phyloP scores from a whole-genome alignment of 2,329 filamentous ascomycete genomes.

The Penicillium brevicompactum region DNA sequence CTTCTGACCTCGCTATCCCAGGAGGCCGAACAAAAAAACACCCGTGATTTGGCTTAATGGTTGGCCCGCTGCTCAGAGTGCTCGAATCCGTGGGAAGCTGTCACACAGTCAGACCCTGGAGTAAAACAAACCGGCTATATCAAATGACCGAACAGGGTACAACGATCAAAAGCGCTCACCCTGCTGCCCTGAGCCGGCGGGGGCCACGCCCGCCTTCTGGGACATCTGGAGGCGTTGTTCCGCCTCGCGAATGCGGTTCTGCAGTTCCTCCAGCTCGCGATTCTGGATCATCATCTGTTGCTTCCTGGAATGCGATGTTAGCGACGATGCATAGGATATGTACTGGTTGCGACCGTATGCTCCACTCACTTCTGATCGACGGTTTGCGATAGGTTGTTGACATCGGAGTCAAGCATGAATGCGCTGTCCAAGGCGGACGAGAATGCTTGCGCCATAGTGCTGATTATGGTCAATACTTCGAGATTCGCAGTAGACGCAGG shows the following conservation, averaged over 20 bases:
- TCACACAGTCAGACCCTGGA: slow-evolving; percentile 16
- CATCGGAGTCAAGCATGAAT: slow-evolving; percentile 80
- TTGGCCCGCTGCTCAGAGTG: slow-evolving; percentile 8
- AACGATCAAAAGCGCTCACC: slow-evolving; percentile 27
- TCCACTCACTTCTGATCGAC: slow-evolving; percentile 76
- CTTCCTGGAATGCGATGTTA: slow-evolving; percentile 63
- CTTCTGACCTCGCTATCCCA: not conserved
- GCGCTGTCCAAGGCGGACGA: slow-evolving; percentile 83
- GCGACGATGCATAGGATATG: not conserved
- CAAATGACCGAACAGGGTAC: slow-evolving; percentile 3
- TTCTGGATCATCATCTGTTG: slow-evolving; percentile 73
- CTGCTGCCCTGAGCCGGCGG: slow-evolving; percentile 14
- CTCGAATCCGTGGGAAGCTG: slow-evolving; percentile 17
- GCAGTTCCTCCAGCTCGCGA: slow-evolving; percentile 81
- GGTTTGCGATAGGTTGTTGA: slow-evolving; percentile 72
- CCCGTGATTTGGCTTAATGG: slow-evolving; percentile 5
- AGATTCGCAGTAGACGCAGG: not conserved
- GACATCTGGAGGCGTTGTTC: slow-evolving; percentile 72
- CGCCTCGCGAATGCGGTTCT: slow-evolving; percentile 80
- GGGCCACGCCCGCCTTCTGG: slow-evolving; percentile 20
- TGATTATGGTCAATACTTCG: slow-evolving; percentile 44
- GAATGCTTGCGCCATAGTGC: slow-evolving; percentile 85
- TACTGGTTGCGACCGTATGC: not conserved
- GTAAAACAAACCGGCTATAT: slow-evolving; percentile 7
- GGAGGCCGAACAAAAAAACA: not conserved